These are phyloP conservation scores for Lactarius quietus DNA, from an alignment of 768 basidiomycete genomes.

Conservation along the genomic window DNA sequence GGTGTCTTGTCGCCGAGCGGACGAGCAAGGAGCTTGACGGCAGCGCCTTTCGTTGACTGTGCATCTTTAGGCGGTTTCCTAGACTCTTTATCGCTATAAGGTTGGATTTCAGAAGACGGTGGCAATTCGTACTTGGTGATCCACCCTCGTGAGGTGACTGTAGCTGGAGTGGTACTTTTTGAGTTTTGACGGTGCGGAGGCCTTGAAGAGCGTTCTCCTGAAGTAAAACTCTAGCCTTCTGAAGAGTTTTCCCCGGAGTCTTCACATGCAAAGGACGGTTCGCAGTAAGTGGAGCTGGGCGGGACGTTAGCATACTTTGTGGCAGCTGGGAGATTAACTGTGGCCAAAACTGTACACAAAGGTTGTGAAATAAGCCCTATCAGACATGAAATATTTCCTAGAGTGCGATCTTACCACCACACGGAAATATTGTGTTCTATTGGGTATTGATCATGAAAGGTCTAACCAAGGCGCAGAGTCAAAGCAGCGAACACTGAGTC, in stretches of 20 bases:
- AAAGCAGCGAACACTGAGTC: not conserved
- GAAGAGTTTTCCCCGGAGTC: slow-evolving; percentile 52
- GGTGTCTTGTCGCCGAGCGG: slow-evolving; percentile 76
- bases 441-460: not conserved
- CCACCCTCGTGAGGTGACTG: slow-evolving; percentile 38
- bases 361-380: not conserved
- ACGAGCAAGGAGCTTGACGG: slow-evolving; percentile 34
- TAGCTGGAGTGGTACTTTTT: slow-evolving; percentile 27
- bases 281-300: slow-evolving; percentile 30
- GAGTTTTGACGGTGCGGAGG: slow-evolving; percentile 43
- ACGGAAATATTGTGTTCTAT: too few relatives aligned
- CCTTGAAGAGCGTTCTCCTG: slow-evolving; percentile 50
- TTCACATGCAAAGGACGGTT: slow-evolving; percentile 36
- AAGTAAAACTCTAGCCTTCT: slow-evolving; percentile 37
- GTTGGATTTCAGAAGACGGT: not conserved
- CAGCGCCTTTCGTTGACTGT: slow-evolving; percentile 28
- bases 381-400: not conserved
- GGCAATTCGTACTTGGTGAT: slow-evolving; percentile 30
- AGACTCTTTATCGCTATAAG: slow-evolving; percentile 18
- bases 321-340: not conserved
- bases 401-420: not conserved
- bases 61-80: slow-evolving; percentile 8
- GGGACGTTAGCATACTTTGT: slow-evolving; percentile 25
- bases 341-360: not conserved
- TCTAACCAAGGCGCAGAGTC: too few relatives aligned